Evolutionary conservation across 2,329 filamentous ascomycete species (phyloP), one percentile per base, ranked within the genome.

Genomic region (Hysterium pulicare): DNA sequence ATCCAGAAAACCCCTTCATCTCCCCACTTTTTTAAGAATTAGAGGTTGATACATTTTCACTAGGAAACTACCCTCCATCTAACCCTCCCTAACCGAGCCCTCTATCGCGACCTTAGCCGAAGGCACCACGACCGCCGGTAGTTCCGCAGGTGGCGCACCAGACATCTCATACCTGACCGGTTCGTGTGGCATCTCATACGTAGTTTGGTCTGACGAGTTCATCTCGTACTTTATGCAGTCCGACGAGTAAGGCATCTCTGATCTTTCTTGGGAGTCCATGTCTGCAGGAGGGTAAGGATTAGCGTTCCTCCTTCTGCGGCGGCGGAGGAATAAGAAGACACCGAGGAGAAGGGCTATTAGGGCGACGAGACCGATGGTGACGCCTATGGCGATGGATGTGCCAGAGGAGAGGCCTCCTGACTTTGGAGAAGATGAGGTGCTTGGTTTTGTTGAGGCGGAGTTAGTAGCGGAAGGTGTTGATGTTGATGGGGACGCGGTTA

Each of bases 361-460:
- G 15, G 13, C 37, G 7, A 37, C 19, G 9, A 23, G 33, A 4
- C 44, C 40, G 10, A 40, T 11, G 3, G 38, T 11, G 11, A 36
- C 40, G 13, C 44, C 44, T 11, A 43, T 40, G 2, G 40, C 40
- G 2, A 24, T 39, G 11, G 38, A 43, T 6, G 26, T 32, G 4
- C 40, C 40, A 3, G 34, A 28, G 1, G 44, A 43, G 2, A 40
- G 36, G 32, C 40, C 40, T 1, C 15, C 5, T 6, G 26, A 16
- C n/a, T 22, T 4, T 19, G 9, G 7, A 19, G 39, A 41, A 11
- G 38, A 26, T 22, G 34, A 20, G 8, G 6, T 20, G 16, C 7
- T 6, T 15, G 20, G 11, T 10, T 37, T 13, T 15, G 20, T 8
- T 19, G 9, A 20, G 19, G 33, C 15, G 8, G 19, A 20, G 11